Conservation (phyloP, 495 filamentous ascomycete species). For the Aeminium ludgeri region DNA sequence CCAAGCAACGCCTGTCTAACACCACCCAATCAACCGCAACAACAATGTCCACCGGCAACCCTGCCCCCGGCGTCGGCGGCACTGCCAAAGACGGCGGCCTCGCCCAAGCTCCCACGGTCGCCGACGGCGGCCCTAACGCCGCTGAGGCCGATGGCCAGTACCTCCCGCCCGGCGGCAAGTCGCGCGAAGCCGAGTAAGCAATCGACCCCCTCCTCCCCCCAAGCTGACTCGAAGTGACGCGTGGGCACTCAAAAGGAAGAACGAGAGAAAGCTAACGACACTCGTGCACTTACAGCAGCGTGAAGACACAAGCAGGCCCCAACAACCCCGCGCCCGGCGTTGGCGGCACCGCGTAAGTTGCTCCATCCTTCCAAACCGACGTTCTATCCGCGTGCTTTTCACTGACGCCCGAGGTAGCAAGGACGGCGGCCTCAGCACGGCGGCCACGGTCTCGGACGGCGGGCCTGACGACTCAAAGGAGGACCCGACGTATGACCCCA, state of each 20-base stretch:
- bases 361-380: neutral
- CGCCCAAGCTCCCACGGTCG: neutral
- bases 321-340: constrained; percentile 1
- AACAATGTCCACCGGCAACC: constrained; percentile 3
- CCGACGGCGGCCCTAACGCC: constrained; percentile 1
- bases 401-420: constrained; percentile 1
- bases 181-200: too few species aligned
- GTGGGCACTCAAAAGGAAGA: too few species aligned
- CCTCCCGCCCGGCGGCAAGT: too few species aligned
- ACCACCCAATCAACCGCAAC: neutral
- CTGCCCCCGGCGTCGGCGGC: constrained; percentile 4
- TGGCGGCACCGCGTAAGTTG: constrained; percentile 10
- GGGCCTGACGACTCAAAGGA: neutral
- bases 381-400: neutral
- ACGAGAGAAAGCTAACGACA: neutral
- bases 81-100: constrained; percentile 4
- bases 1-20: neutral
- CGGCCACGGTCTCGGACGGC: constrained; percentile 7
- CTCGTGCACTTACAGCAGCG: neutral
- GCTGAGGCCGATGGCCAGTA: neutral
- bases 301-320: too few species aligned
- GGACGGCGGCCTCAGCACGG: constrained; percentile 11
- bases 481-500: neutral
- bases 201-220: neutral
- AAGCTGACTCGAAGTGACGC: too few species aligned